phyloP scores from a whole-genome alignment of 2,329 filamentous ascomycete species.

The Zopfia rhizophila region DNA sequence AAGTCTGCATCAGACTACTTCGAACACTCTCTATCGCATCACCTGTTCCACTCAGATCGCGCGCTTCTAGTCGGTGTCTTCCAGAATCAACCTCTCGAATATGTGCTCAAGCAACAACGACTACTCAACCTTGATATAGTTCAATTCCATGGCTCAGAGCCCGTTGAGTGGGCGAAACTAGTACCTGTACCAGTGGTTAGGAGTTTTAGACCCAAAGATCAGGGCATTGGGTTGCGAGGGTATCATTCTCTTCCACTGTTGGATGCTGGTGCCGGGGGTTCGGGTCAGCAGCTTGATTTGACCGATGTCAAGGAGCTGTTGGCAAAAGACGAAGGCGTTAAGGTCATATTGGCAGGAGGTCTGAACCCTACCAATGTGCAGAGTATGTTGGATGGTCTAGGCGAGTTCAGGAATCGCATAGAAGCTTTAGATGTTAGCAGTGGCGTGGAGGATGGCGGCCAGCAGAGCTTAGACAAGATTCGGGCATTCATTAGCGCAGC shows the following conservation, averaged over 20 bases:
- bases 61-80: conserved; percentile 93
- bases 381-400: conserved; percentile 71
- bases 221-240: conserved; percentile 77
- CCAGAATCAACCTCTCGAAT: conserved; percentile 85
- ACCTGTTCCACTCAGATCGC: conserved; percentile 64
- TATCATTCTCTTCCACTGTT: conserved; percentile 87
- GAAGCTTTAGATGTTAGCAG: conserved; percentile 93
- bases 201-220: conserved; percentile 80
- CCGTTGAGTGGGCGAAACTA: conserved; percentile 87
- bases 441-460: conserved; percentile 83
- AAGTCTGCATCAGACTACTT: conserved; percentile 75
- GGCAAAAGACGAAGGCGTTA: conserved; percentile 73
- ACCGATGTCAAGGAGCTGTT: conserved; percentile 74
- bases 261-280: conserved; percentile 85
- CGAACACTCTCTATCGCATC: conserved; percentile 60
- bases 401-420: conserved; percentile 69
- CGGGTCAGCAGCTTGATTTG: conserved; percentile 80
- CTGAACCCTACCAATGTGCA: conserved; percentile 82
- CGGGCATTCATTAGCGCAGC: conserved; percentile 79
- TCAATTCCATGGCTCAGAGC: conserved; percentile 92
- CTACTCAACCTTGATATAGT: conserved; percentile 85
- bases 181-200: conserved; percentile 93
- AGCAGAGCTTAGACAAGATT: conserved; percentile 85
- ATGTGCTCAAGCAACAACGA: conserved; percentile 81
- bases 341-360: conserved; percentile 85